These are phyloP conservation scores for Eragrostis nindensis DNA, from an alignment of 176 grass and related monocot genomes.

Conservation along the genomic window DNA sequence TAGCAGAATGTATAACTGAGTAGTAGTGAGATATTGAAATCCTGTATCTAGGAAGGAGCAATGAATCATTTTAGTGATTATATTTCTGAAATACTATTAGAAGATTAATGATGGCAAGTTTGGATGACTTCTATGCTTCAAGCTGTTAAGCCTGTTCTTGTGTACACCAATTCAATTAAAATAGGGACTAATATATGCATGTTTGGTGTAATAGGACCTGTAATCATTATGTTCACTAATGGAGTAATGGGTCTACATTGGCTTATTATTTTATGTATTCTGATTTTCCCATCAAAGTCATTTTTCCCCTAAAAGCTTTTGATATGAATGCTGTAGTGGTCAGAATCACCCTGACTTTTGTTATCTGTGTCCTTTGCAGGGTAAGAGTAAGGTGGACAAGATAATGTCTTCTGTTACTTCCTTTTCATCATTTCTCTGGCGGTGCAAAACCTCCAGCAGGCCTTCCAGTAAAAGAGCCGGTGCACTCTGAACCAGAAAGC, in stretches of 20 bases:
- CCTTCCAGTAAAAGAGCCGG: neutral
- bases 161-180: too few species aligned
- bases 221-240: neutral
- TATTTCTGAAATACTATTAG: conserved; percentile 10
- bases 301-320: conserved; percentile 27
- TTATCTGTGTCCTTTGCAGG: conserved; percentile 54
- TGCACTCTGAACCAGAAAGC: conserved; percentile 42
- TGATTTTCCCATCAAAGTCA: neutral
- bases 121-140: too few species aligned
- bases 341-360: neutral
- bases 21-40: conserved; percentile 9
- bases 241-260: conserved; percentile 1
- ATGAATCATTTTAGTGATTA: neutral
- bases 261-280: conserved; percentile 4
- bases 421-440: conserved; percentile 79
- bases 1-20: neutral
- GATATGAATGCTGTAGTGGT: conserved; percentile 13
- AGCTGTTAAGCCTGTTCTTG: too few species aligned
- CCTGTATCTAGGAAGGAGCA: conserved; percentile 15
- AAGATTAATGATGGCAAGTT: too few species aligned
- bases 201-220: conserved; percentile 14
- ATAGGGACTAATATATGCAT: neutral
- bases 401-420: conserved; percentile 70
- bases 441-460: conserved; percentile 28
- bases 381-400: conserved; percentile 75